Evolutionary conservation across 1,139 yeast species (phyloP).

Genomic region (Sugiyamaella castrensis): DNA sequence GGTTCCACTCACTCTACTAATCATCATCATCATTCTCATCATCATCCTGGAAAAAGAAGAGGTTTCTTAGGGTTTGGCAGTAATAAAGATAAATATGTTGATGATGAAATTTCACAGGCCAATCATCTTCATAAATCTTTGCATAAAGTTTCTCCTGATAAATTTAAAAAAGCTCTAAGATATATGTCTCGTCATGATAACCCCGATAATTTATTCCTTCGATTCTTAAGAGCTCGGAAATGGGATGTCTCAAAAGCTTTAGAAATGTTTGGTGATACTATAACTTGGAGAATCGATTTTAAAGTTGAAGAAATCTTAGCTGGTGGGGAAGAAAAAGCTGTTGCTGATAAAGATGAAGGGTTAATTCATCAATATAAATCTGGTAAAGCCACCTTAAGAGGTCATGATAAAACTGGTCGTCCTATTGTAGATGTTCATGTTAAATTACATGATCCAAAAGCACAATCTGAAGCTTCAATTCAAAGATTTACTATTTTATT

Average conservation of each 20-base stretch:
- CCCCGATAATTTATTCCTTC: conserved; percentile 64
- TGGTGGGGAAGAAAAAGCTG: conserved; percentile 57
- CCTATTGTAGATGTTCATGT: conserved; percentile 73
- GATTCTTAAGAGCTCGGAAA: conserved; percentile 89
- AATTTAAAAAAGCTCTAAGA: conserved; percentile 51
- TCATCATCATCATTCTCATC: no score
- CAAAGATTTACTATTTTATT: conserved; percentile 62
- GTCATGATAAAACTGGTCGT: conserved; percentile 59
- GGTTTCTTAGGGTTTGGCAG: conserved; percentile 10
- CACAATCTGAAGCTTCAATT: conserved; percentile 65
- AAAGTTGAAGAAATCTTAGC: conserved; percentile 56
- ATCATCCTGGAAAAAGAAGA: conserved; percentile 4
- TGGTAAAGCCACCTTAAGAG: conserved; percentile 64
- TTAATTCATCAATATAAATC: conserved; percentile 50
- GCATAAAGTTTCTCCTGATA: conserved; percentile 37
- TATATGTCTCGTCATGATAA: conserved; percentile 59
- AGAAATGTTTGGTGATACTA: conserved; percentile 62
- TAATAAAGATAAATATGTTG: conserved; percentile 20
- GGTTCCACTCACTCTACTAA: conserved; percentile 1
- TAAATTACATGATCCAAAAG: conserved; percentile 66
- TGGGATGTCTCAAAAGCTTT: conserved; percentile 77
- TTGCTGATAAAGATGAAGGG: conserved; percentile 41
- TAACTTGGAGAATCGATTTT: conserved; percentile 65
- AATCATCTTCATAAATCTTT: conserved; percentile 15
- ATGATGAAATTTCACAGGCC: conserved; percentile 23